Evolutionary conservation across 2,329 filamentous ascomycete species (phyloP), one percentile per base, ranked within the genome.

Genomic region (Curvularia sp.): DNA sequence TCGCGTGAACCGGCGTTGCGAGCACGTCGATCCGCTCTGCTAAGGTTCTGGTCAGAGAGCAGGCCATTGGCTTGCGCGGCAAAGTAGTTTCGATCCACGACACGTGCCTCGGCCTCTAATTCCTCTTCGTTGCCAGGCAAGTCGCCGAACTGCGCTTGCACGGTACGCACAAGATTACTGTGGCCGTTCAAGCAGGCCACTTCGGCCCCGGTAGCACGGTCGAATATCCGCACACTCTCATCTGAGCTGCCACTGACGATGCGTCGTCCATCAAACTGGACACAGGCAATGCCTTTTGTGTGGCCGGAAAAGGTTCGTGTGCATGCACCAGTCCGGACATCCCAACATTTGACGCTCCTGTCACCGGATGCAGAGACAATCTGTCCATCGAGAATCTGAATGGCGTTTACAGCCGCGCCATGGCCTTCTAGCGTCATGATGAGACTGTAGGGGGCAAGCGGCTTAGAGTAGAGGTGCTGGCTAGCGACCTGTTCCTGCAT

Each of bases 211-310:
- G 92, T 93, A 46, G 86, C 85, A 44, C 90, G 89, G 74, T 98
- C 95, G 75, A 96, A 99, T 20, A 99, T 95, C 66, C 95, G 93
- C 31, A 99, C 92, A 41, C 95, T 93, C 73, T 96, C 93, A 76
- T 99, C 95, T 68, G 93, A 97, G 76, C 93, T 97, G 2, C 95
- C 95, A 68, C 92, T 97, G 51, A 99, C 92, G 62, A 99, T 96
- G 20, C 95, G 87, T 50, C 92, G 88, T 26, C 92, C 93, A 74
- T 99, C 95, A 72, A 95, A 98, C 77, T 99, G 94, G 15, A 99
- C 93, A 75, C 95, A 99, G 2, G 95, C 95, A 68, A 99, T 98
- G 31, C 95, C 95, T 75, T 99, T 99, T 63, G 87, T 87, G 71
- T 99, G 95, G 1, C 94, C 95, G 39, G 91, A 83, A 33, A 96